Base-by-base conservation (phyloP, 2,329 filamentous ascomycete species). In the Nothophaeocryptopus gaeumannii region DNA sequence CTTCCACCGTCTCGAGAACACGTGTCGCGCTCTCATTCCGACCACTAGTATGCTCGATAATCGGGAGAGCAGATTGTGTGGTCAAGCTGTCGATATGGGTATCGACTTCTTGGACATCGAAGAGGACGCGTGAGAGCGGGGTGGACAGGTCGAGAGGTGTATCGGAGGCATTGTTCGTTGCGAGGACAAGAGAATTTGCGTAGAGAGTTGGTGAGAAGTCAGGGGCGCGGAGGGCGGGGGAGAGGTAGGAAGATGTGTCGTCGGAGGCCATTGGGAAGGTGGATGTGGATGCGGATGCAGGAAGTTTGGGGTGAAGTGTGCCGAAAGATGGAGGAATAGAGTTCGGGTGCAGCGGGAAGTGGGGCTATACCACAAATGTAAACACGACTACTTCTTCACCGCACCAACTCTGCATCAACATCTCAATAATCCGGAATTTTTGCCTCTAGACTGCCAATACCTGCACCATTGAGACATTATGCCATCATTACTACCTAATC, bases 81-180 rank as follows among this genome's bases (percentile, higher is more conserved):
- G 92, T 95, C 35, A 97, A 79, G 3, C 82, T 81, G 69, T 99
- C 89, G 56, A 99, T 96, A 67, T 95, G 90, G 0, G 91, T 95
- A 72, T 97, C 92, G 58, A 99, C 86, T 71, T 97, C 93, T 67
- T 97, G 93, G 2, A 93, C 85, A 71, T 99, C 93, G 72, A 99
- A 99, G 5, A 97, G 83, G 5, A 96, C 91, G 47, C 89, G 84
- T 5, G 91, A 96, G 40, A 99, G 80, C 2, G 93, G 92, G 12
- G 93, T 97, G 5, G 90, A 92, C 50, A 99, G 86, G 70, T 99
- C 93, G 62, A 97, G 81, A 5, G 89, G 87, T 1, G 85, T 85
- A 72, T 97, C 93, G 59, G 86, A 88, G 51, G 89, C 79, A 72
- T 96, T 95, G 76, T 97, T 97, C 47, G 92, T 97, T 34, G 85